phyloP scores from a whole-genome alignment of 108 stramenopile species.

The Pseudonitzschia multistriata region DNA sequence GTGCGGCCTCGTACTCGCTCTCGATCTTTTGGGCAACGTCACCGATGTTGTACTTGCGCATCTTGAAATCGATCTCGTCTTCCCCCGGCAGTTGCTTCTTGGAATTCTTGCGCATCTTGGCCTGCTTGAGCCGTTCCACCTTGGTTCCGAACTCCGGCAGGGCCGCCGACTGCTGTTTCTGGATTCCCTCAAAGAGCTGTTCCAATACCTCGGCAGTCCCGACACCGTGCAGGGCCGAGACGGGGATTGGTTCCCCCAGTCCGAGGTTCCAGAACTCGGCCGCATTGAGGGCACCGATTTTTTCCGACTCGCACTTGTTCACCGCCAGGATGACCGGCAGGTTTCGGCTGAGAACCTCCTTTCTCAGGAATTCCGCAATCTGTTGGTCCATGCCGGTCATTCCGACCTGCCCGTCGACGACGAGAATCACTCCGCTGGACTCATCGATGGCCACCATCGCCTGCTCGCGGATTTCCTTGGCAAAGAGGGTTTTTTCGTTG shows the following conservation, averaged over 20 bases:
- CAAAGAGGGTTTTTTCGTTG: conserved; percentile 81
- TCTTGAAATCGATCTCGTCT: conserved; percentile 69
- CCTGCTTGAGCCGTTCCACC: conserved; percentile 65
- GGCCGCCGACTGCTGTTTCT: conserved; percentile 61
- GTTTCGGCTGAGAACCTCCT: conserved; percentile 54
- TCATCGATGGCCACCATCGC: conserved; percentile 94
- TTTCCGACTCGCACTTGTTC: conserved; percentile 96
- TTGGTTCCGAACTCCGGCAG: conserved; percentile 80
- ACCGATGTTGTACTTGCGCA: conserved; percentile 72
- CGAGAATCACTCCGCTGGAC: conserved; percentile 82
- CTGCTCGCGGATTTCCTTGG: conserved; percentile 91
- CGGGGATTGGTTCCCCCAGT: conserved; percentile 92
- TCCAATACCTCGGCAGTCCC: conserved; percentile 95
- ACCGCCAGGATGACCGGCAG: conserved; percentile 90
- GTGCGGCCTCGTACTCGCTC: conserved; percentile 71
- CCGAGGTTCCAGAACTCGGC: conserved; percentile 95
- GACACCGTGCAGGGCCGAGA: conserved; percentile 95
- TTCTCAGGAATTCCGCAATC: conserved; percentile 87
- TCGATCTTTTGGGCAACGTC: conserved; percentile 53
- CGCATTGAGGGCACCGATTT: conserved; percentile 64
- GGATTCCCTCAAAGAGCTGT: conserved; percentile 70
- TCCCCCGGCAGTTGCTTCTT: conserved; percentile 72
- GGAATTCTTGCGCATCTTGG: conserved; percentile 53
- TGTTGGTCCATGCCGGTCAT: conserved; percentile 81
- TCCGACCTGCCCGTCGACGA: conserved; percentile 91